Base-by-base conservation (phyloP, 2,329 filamentous ascomycete genomes). In the Aaosphaeria pasadenensis region DNA sequence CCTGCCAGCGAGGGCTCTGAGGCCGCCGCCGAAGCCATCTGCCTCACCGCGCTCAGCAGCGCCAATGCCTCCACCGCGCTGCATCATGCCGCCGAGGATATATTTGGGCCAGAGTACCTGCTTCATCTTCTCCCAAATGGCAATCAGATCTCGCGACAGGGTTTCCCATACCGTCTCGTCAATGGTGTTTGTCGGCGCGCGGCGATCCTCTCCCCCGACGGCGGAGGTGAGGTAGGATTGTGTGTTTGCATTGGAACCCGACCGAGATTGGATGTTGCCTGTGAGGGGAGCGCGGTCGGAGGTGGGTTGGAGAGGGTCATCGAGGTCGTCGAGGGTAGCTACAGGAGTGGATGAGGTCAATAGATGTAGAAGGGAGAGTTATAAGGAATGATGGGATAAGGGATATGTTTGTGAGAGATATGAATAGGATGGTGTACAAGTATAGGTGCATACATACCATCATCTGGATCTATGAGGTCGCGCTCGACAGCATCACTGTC, bases 141-240 rank as follows among this genome's bases (percentile, higher is more conserved):
- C 94, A 6, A 92, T 74, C 56, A 99, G 76, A 71, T 99, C 94
- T 58, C 94, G 87, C 45, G 88, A 89, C 51, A 99, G 78, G n/a
- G 94, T 99, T 39, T 92, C 89, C 94, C 94, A 99, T 38, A 99
- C 94, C 1, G 85, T 86, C 75, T 99, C 94, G 71, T 99, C 94
- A 70, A 99, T 95, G 41, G 94, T 99, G 74, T 95, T 95, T 57
- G 87, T 85, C 6, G 91, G 83, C 11, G 94, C 91, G 54, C 87
- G 83, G 46, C 94, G 88, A 75, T 99, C 94, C 72, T 97, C 92
- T 57, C 94, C 94, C 2, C 87, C 87, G 65, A 99, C 95, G 49
- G 85, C 85, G 24, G 89, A 94, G 29, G 91, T 96, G 59, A 96
- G 81, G 71, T 92, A 95, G 64, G 80, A 84, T 68, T 92, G 85